Conservation (phyloP, 805 yeast species). For the Teunomyces kruisii region DNA sequence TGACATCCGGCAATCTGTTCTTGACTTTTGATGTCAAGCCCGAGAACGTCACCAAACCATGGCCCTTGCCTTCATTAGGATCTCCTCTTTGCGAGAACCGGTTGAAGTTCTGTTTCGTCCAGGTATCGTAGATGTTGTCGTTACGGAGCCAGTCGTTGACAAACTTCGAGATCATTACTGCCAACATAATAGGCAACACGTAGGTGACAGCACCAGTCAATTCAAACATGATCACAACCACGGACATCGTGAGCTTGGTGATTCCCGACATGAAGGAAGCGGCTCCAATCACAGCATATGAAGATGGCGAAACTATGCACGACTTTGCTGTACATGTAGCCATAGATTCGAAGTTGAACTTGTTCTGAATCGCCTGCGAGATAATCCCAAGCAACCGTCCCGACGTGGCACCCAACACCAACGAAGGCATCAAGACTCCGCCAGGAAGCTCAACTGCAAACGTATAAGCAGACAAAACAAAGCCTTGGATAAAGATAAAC, state of each 20-base stretch:
- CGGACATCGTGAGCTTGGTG: slow-evolving; percentile 75
- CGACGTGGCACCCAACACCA: slow-evolving; percentile 59
- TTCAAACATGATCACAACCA: slow-evolving; percentile 92
- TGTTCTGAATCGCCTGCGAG: slow-evolving; percentile 48
- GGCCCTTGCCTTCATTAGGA: slow-evolving; percentile 37
- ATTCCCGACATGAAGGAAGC: slow-evolving; percentile 80
- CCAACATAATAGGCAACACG: slow-evolving; percentile 81
- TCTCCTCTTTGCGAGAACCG: background rate
- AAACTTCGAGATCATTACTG: slow-evolving; percentile 73
- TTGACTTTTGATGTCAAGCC: slow-evolving; percentile 26
- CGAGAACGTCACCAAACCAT: slow-evolving; percentile 35
- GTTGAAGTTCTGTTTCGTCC: slow-evolving; percentile 34
- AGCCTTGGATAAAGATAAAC: slow-evolving; percentile 49
- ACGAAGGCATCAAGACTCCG: slow-evolving; percentile 63
- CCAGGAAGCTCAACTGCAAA: slow-evolving; percentile 71
- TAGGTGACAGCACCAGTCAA: slow-evolving; percentile 84
- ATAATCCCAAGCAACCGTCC: slow-evolving; percentile 59
- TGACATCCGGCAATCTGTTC: slow-evolving; percentile 33
- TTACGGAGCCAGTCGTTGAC: slow-evolving; percentile 62
- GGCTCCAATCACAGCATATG: slow-evolving; percentile 87
- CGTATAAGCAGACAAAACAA: slow-evolving; percentile 62
- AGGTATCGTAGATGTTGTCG: slow-evolving; percentile 63
- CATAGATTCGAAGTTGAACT: slow-evolving; percentile 28
- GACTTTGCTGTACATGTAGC: slow-evolving; percentile 44
- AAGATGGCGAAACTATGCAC: slow-evolving; percentile 76